These are phyloP conservation scores for Hypoxylon fragiforme DNA, from an alignment of 495 filamentous ascomycete genomes.

Conservation along the genomic window DNA sequence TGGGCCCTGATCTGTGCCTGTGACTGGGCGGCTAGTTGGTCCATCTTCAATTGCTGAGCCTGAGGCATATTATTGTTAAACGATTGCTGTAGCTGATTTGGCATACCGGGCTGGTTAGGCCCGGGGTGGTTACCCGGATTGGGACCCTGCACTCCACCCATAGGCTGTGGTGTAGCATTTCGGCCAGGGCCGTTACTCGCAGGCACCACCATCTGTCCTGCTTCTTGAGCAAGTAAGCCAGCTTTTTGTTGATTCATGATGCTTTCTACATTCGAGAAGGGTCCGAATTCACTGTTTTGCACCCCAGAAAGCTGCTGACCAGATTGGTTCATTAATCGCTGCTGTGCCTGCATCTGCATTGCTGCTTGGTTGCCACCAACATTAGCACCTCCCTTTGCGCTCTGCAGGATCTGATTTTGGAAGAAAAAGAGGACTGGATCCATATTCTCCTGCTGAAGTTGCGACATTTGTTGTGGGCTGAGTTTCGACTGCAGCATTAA, in stretches of 20 bases:
- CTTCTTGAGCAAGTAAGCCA: constrained; percentile 49
- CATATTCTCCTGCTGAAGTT: constrained; percentile 38
- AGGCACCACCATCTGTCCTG: constrained; percentile 56
- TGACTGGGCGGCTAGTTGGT: constrained; percentile 41
- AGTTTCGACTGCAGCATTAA: constrained; percentile 37
- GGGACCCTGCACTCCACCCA: constrained; percentile 43
- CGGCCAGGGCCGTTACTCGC: constrained; percentile 49
- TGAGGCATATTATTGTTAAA: constrained; percentile 47
- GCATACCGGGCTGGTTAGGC: constrained; percentile 39
- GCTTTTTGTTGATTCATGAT: constrained; percentile 54
- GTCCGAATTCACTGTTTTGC: constrained; percentile 42
- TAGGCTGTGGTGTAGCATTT: constrained; percentile 45
- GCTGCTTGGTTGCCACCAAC: constrained; percentile 28
- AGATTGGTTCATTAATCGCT: constrained; percentile 43
- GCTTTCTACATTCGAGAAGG: constrained; percentile 50
- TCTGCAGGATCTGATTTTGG: constrained; percentile 43
- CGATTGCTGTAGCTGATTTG: constrained; percentile 41
- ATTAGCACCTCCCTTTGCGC: constrained; percentile 29
- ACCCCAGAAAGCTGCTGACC: constrained; percentile 40
- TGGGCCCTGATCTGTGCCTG: constrained; percentile 45
- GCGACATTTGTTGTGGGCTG: constrained; percentile 35
- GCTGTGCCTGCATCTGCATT: constrained; percentile 39
- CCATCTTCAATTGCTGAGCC: constrained; percentile 45
- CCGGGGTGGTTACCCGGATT: constrained; percentile 41
- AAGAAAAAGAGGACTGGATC: constrained; percentile 49